Conservation (phyloP, 495 filamentous ascomycete species). For the Copromyces sp. region DNA sequence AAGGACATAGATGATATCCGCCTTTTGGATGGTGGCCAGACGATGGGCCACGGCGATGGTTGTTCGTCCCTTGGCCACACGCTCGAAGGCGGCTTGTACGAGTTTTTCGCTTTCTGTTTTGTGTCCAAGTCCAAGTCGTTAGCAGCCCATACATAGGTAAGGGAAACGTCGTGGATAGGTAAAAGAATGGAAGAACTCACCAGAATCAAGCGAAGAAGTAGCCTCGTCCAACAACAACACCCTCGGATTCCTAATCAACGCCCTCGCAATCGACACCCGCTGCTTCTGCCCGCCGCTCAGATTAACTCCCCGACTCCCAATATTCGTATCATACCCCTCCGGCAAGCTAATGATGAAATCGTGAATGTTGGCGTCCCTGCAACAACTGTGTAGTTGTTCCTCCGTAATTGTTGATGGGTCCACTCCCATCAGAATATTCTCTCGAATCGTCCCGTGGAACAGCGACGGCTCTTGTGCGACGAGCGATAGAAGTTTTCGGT, state of each 20-base stretch:
- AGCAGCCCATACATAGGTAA: not conserved
- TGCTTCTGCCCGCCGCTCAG: constrained; percentile 74
- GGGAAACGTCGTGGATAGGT: not conserved
- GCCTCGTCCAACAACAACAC: constrained; percentile 72
- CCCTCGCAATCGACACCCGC: constrained; percentile 63
- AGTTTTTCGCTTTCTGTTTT: constrained; percentile 51
- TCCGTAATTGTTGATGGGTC: constrained; percentile 31
- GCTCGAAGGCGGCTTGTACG: constrained; percentile 59
- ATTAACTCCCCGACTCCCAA: constrained; percentile 49
- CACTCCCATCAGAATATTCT: constrained; percentile 48
- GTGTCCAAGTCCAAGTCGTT: not conserved
- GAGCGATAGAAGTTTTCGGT: constrained; percentile 45
- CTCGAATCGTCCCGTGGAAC: constrained; percentile 45
- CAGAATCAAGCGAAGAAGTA: constrained; percentile 61
- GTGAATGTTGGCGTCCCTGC: constrained; percentile 48
- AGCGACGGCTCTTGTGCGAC: constrained; percentile 56
- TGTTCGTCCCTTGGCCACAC: constrained; percentile 49
- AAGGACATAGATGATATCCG: constrained; percentile 45
- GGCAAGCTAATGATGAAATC: constrained; percentile 54
- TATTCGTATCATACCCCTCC: constrained; percentile 48
- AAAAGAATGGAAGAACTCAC: constrained; percentile 1
- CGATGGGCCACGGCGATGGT: constrained; percentile 64
- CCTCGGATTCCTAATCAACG: constrained; percentile 59
- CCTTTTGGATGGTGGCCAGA: constrained; percentile 42
- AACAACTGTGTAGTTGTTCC: constrained; percentile 45